Conservation (phyloP, 2,329 filamentous ascomycete genomes). For the Trichoderma sp. region DNA sequence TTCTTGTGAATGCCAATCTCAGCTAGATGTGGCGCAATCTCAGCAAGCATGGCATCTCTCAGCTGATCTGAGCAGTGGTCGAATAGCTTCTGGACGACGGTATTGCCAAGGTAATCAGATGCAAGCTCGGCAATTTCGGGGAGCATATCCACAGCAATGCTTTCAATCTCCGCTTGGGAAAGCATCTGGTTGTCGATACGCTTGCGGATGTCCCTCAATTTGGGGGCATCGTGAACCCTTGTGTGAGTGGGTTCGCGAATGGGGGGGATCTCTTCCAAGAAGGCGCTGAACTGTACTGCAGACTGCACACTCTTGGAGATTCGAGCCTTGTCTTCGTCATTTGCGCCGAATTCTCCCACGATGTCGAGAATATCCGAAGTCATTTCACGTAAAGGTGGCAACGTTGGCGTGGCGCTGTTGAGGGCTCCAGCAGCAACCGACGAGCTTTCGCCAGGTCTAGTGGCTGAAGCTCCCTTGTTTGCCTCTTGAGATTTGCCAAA, state of each 20-base stretch:
- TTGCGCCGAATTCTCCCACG: conserved; percentile 84
- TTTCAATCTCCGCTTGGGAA: conserved; percentile 85
- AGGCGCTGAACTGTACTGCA: conserved; percentile 74
- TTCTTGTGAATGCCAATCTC: conserved; percentile 99
- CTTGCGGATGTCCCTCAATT: conserved; percentile 94
- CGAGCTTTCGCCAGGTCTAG: conserved; percentile 43
- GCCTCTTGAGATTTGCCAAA: conserved; percentile 63
- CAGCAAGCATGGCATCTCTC: conserved; percentile 86
- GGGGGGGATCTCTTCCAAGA: conserved; percentile 82
- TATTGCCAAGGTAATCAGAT: conserved; percentile 97
- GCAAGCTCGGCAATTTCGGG: conserved; percentile 94
- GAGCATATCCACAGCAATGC: conserved; percentile 90
- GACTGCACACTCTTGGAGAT: conserved; percentile 76
- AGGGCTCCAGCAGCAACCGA: conserved; percentile 37
- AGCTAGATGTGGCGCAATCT: conserved; percentile 88
- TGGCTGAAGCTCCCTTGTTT: conserved; percentile 38
- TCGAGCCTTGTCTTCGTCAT: conserved; percentile 72
- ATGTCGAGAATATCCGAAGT: conserved; percentile 83
- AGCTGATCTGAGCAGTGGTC: conserved; percentile 91
- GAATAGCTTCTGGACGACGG: conserved; percentile 98
- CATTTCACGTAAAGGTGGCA: conserved; percentile 76
- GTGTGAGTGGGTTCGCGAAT: conserved; percentile 87
- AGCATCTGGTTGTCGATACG: conserved; percentile 94
- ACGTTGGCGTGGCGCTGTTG: conserved; percentile 59
- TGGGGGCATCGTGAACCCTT: conserved; percentile 88